phyloP scores from a whole-genome alignment of 305 asterid genomes.

The Lippia alba region DNA sequence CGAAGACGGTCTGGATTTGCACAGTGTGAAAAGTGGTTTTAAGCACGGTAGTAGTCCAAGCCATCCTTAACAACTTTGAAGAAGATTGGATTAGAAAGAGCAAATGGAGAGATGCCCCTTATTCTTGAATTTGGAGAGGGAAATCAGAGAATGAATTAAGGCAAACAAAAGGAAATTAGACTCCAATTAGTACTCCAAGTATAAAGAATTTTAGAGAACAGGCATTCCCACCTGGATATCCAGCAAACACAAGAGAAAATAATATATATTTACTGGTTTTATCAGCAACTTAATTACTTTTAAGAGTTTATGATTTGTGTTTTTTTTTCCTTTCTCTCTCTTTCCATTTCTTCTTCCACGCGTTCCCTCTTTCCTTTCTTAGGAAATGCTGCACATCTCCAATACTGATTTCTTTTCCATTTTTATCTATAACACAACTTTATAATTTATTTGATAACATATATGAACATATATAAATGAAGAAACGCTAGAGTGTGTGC shows the following conservation, averaged over 20 bases:
- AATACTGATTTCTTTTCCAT: too few species aligned
- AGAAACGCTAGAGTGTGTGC: too few species aligned
- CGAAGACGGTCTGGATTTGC: conserved; percentile 86
- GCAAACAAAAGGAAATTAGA: background rate
- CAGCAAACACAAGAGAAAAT: background rate
- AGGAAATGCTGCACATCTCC: too few species aligned
- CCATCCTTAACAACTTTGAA: conserved; percentile 14
- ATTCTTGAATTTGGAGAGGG: conserved; percentile 1
- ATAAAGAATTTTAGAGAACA: background rate
- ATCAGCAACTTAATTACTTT: too few species aligned
- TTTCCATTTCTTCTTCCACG: too few species aligned
- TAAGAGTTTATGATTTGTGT: too few species aligned
- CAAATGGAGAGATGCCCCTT: background rate
- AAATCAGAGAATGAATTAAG: background rate
- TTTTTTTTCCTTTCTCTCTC: too few species aligned
- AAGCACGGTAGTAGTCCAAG: conserved; percentile 25
- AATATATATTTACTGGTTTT: background rate
- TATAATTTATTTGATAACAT: too few species aligned
- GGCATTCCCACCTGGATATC: background rate
- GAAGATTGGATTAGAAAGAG: conserved; percentile 6
- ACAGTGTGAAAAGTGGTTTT: conserved; percentile 46
- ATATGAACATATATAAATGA: too few species aligned
- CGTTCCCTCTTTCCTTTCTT: too few species aligned
- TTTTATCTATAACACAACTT: too few species aligned
- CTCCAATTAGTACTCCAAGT: conserved; percentile 1